Base-by-base conservation (phyloP, 2,329 filamentous ascomycete species). In the Fusarium udum region DNA sequence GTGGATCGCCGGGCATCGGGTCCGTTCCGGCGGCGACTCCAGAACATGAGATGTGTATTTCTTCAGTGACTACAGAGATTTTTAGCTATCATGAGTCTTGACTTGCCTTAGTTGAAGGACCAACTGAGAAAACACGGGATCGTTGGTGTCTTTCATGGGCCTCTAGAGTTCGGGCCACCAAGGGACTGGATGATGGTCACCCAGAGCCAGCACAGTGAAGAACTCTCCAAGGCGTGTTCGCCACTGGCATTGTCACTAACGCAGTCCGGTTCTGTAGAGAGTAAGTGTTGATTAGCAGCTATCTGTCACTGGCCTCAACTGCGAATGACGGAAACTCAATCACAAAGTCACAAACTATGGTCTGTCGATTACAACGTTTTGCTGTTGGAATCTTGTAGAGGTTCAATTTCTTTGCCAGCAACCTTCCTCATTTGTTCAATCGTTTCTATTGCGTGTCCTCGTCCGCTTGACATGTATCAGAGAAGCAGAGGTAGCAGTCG, bases 11-110 rank as follows among this genome's bases (percentile, higher is more conserved):
- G 48, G n/a, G n/a, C 13, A 36, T 52, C 13, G 13, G n/a, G 11
- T 6, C 10, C 9, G 13, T 16, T 36, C 12, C 13, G 18, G 8
- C 12, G 31, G n/a, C n/a, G n/a, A 52, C n/a, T 20, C 49, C 32
- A 52, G 13, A 36, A 36, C n/a, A 52, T 52, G 16, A n/a, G 15
- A 3, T 2, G 6, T 26, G 7, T 20, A 15, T 4, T 34, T 20
- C 2, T 10, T 26, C 3, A 12, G n/a, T 20, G 31, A 15, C 4
- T 2, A 9, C 0, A 34, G n/a, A 52, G 31, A 36, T 20, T 1
- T 12, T 6, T 11, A 8, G 12, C 11, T 24, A 8, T 20, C 31
- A 1, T 20, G 16, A 20, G 16, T 51, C 12, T 18, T 12, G n/a
- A 52, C 9, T 5, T 34, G 6, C 2, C 3, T 14, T 34, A 3